Evolutionary conservation across 2,329 filamentous ascomycete genomes (phyloP), one percentile per base, ranked within the genome.

Genomic region (Hypoxylon sp.): DNA sequence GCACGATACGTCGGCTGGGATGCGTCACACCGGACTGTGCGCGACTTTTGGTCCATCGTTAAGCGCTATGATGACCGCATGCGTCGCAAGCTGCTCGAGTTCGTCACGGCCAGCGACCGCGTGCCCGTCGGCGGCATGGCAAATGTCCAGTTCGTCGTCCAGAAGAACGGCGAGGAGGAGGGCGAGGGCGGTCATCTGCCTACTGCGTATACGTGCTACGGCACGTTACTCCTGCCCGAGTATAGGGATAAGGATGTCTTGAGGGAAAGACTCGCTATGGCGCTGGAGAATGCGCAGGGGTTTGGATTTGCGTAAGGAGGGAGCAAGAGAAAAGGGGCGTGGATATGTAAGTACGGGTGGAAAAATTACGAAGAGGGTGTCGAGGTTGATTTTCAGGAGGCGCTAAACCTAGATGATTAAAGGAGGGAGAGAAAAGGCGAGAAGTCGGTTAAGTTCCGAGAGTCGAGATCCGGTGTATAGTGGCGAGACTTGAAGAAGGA

Each of bases 121-220:
- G 88, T 98, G 1, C 96, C 96, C 0, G 92, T 97, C 0, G 94
- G 93, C 19, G 96, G 96, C 2, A 89, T 94, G 76, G 87, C 88
- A 70, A 94, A 92, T 73, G 83, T 98, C 51, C 90, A 92, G 75
- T 98, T 98, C 79, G 88, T 93, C 13, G 86, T 99, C 47, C 92
- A 95, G 80, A 90, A 88, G 74, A 94, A 94, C 76, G 90, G 92
- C 14, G 85, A 90, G 60, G 91, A 87, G 71, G 82, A 85, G 5
- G 84, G 81, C 1, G 82, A 83, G 1, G 77, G 78, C 2, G 86
- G 85, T 0, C 86, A 88, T 70, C 76, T 99, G 73, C 96, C 96
- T 3, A 97, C 92, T 4, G 95, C 93, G 68, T 91, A 94, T 75
- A 99, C 96, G 0, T 99, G 96, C 80, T 98, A 97, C 81, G 94